phyloP scores from a whole-genome alignment of 352 stramenopile genomes.

The Globisporangium alternatum region DNA sequence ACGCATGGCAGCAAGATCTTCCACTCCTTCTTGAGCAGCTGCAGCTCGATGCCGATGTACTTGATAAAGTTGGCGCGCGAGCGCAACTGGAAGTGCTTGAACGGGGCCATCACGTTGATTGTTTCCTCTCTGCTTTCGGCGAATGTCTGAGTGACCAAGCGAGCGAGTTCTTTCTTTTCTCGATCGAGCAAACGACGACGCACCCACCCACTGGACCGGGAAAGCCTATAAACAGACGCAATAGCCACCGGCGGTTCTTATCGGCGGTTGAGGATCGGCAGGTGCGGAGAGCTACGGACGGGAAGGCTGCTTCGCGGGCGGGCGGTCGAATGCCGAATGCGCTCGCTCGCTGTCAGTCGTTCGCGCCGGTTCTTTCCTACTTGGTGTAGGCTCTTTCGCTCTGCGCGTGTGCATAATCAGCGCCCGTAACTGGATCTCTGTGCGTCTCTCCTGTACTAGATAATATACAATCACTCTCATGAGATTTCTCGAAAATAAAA shows the following conservation, averaged over 20 bases:
- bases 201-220: not conserved
- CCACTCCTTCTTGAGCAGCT: conserved; percentile 63
- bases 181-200: not conserved
- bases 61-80: conserved; percentile 54
- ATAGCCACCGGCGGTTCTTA: not conserved
- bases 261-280: not conserved
- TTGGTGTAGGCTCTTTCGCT: not conserved
- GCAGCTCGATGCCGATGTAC: conserved; percentile 62
- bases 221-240: not conserved
- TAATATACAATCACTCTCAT: not conserved
- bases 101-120: not conserved
- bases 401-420: not conserved
- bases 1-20: conserved; percentile 70
- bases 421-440: conserved; percentile 1
- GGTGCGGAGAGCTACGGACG: not conserved
- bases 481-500: not conserved
- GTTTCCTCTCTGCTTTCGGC: not conserved
- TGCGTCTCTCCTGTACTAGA: not conserved
- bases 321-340: not conserved
- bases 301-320: not conserved
- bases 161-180: not conserved
- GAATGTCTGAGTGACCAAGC: not conserved
- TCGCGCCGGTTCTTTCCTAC: not conserved
- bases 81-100: conserved; percentile 48
- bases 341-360: not conserved